Conservation (phyloP, 352 stramenopile species). For the Aphanomyces stellatus region DNA sequence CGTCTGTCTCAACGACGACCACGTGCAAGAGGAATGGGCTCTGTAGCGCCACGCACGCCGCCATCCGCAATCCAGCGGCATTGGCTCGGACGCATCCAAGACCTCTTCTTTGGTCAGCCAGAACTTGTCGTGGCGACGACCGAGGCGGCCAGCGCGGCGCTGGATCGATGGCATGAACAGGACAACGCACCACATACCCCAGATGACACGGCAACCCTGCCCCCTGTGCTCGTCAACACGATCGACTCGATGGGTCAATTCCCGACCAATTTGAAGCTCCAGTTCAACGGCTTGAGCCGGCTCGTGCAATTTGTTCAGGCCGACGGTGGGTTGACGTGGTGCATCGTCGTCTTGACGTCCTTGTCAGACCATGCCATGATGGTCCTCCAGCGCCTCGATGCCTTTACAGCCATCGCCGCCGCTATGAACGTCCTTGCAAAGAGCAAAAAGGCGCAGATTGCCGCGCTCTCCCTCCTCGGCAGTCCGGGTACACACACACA, state of each 20-base stretch:
- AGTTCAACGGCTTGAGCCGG: not conserved
- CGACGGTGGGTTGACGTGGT: not conserved
- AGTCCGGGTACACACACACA: not conserved
- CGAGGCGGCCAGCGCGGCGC: too few species aligned
- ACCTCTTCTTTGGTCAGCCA: not conserved
- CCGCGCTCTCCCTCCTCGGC: constrained; percentile 5
- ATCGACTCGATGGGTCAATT: constrained; percentile 4
- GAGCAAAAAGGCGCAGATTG: constrained; percentile 13
- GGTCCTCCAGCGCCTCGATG: not conserved
- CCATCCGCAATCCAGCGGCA: too few species aligned
- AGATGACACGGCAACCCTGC: too few species aligned
- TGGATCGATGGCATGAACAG: too few species aligned
- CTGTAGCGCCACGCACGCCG: too few species aligned
- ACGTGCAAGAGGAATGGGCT: too few species aligned
- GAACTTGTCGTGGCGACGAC: too few species aligned
- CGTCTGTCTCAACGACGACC: too few species aligned
- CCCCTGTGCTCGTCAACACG: too few species aligned
- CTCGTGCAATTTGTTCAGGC: not conserved
- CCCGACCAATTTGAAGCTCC: constrained; percentile 14
- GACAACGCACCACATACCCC: too few species aligned
- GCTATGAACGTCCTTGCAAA: not conserved
- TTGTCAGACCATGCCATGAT: not conserved
- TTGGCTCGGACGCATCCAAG: not conserved
- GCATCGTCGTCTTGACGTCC: too few species aligned
- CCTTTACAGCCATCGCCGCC: not conserved